A percentile compares a stretch with the other conserved stretches of the same genome.
phyloP scores from a whole-genome alignment of 345 rosid species.

The Durio zibethinus region DNA sequence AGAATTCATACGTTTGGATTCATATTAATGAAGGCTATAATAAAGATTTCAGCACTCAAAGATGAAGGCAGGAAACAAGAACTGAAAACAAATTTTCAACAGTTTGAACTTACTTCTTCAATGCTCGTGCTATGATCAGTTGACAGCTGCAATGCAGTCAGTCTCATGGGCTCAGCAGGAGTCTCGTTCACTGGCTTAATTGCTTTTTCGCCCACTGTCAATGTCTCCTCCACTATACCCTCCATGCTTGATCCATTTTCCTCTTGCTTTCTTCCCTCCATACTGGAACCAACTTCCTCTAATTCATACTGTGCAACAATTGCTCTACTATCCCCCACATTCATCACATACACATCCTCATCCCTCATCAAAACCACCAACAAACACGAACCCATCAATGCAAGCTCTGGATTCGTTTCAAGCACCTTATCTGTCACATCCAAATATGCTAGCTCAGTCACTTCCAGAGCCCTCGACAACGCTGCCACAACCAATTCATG shows the following conservation, averaged over 20 bases:
- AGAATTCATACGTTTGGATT: no score
- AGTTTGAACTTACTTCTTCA: slow-evolving; percentile 69
- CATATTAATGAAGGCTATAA: not conserved
- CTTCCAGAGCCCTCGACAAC: slow-evolving; percentile 74
- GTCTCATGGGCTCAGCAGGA: slow-evolving; percentile 39
- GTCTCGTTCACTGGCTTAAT: slow-evolving; percentile 28
- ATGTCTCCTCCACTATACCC: slow-evolving; percentile 44
- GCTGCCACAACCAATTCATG: slow-evolving; percentile 78
- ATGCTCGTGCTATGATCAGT: slow-evolving; percentile 95
- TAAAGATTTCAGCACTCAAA: not conserved
- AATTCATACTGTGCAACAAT: slow-evolving; percentile 76
- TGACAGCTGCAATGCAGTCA: slow-evolving; percentile 85
- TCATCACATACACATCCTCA: slow-evolving; percentile 95
- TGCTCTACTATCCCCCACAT: slow-evolving; percentile 96
- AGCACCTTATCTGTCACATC: slow-evolving; percentile 96
- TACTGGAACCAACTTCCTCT: slow-evolving; percentile 42
- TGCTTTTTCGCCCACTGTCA: slow-evolving; percentile 23
- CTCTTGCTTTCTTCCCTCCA: slow-evolving; percentile 24
- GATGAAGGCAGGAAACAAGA: slow-evolving; percentile 10
- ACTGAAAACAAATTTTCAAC: not conserved
- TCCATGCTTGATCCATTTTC: slow-evolving; percentile 39
- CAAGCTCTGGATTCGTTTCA: slow-evolving; percentile 84
- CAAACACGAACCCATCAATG: slow-evolving; percentile 95
- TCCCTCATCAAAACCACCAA: slow-evolving; percentile 92
- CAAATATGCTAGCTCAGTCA: slow-evolving; percentile 73